These are phyloP conservation scores for Agrocybe praecox DNA, from an alignment of 768 basidiomycete species.

Conservation along the genomic window DNA sequence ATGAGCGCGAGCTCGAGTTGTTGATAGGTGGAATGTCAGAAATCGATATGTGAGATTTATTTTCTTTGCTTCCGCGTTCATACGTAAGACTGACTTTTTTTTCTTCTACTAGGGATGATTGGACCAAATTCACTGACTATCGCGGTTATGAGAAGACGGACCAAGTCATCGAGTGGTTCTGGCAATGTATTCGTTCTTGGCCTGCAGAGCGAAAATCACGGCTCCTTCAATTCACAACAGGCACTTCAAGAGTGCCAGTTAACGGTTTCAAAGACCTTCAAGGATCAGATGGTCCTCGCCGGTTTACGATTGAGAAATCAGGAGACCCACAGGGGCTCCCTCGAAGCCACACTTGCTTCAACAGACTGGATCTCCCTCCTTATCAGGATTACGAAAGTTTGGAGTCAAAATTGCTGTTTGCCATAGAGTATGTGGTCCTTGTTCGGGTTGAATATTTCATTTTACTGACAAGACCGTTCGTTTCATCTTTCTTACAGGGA, in stretches of 20 bases:
- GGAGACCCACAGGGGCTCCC: constrained; percentile 89
- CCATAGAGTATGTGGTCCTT: constrained; percentile 66
- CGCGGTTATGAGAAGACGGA: constrained; percentile 86
- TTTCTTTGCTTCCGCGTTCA: not conserved
- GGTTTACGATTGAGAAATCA: constrained; percentile 95
- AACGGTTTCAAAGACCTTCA: constrained; percentile 96
- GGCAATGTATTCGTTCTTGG: constrained; percentile 91
- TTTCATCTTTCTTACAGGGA: constrained; percentile 44
- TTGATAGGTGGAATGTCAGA: constrained; percentile 94
- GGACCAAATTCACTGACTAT: constrained; percentile 94
- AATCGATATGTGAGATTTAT: constrained; percentile 73
- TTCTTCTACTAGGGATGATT: constrained; percentile 63
- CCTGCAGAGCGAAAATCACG: constrained; percentile 88
- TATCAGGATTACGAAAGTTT: constrained; percentile 88
- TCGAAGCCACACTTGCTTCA: constrained; percentile 94
- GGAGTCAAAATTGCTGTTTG: constrained; percentile 83
- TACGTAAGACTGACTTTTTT: constrained; percentile 10
- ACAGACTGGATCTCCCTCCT: constrained; percentile 84
- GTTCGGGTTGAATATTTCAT: not conserved
- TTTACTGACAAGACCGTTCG: not conserved
- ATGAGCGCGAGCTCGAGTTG: constrained; percentile 87
- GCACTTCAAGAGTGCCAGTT: constrained; percentile 83
- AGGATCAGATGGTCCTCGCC: constrained; percentile 88
- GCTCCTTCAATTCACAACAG: constrained; percentile 86
- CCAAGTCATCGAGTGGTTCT: constrained; percentile 94